Evolutionary conservation across 2,329 filamentous ascomycete species (phyloP).

Genomic region (Bisporella sp.): DNA sequence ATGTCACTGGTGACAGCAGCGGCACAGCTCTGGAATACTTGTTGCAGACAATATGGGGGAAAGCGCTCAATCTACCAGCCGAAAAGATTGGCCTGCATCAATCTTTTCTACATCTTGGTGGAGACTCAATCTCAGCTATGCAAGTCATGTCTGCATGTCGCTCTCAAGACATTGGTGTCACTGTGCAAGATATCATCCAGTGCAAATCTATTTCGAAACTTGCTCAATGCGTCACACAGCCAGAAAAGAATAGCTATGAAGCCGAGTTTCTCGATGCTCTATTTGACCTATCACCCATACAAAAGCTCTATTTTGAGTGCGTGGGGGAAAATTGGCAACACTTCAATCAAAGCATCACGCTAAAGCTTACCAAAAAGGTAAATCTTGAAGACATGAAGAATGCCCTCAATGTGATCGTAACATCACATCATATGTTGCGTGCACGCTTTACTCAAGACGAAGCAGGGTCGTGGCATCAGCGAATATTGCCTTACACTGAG

Average conservation of each 20-base stretch:
- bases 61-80: not conserved
- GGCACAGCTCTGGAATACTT: not conserved
- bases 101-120: not conserved
- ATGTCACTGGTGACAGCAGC: not conserved
- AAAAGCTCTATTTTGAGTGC: conserved; percentile 13
- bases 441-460: conserved; percentile 25
- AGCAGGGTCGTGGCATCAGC: conserved; percentile 26
- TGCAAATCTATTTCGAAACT: too few species aligned
- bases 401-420: conserved; percentile 26
- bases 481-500: conserved; percentile 9
- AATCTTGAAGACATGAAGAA: not conserved
- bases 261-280: not conserved
- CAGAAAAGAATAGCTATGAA: too few species aligned
- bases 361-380: conserved; percentile 3
- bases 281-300: conserved; percentile 16
- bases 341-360: conserved; percentile 18
- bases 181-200: too few species aligned
- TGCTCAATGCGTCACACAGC: too few species aligned
- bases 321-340: conserved; percentile 3
- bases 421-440: conserved; percentile 31
- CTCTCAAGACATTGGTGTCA: not conserved
- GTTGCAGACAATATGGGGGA: not conserved
- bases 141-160: not conserved
- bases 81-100: not conserved
- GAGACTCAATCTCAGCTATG: not conserved